A percentile compares a stretch with the other conserved stretches of the same genome.
Conservation (phyloP, 106 monocot genomes). For the Dioscorea zingiberensis region DNA sequence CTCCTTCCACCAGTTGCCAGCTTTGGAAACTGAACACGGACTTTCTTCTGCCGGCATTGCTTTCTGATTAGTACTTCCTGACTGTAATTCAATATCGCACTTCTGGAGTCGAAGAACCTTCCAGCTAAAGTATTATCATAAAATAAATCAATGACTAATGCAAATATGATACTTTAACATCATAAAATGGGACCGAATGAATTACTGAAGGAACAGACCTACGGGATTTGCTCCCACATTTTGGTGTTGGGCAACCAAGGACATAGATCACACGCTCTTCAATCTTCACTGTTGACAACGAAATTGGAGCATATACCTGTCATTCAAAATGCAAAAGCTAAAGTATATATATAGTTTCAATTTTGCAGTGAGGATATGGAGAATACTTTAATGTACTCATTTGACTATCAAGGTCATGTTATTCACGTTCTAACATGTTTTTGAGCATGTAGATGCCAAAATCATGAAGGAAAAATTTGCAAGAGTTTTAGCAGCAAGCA, state of each 20-base stretch:
- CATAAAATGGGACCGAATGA: neutral
- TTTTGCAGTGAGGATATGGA: neutral
- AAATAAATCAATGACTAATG: neutral
- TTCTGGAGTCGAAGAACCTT: constrained; percentile 64
- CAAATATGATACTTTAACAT: neutral
- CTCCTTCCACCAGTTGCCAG: constrained; percentile 3
- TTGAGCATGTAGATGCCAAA: too few species aligned
- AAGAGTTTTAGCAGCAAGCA: too few species aligned
- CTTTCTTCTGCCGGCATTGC: constrained; percentile 11
- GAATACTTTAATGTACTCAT: too few species aligned
- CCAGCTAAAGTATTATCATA: constrained; percentile 43
- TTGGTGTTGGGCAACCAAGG: constrained; percentile 43
- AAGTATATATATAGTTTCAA: neutral
- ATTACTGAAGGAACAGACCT: constrained; percentile 26
- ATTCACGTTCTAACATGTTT: too few species aligned
- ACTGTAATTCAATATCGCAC: constrained; percentile 13
- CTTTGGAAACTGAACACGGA: constrained; percentile 4
- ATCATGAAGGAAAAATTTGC: too few species aligned
- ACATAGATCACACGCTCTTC: constrained; percentile 68
- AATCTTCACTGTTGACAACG: constrained; percentile 16
- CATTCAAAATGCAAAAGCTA: neutral
- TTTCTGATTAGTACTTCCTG: neutral
- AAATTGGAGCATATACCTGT: constrained; percentile 79
- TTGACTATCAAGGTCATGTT: too few species aligned
- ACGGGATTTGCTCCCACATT: constrained; percentile 39